Percentiles rank a stretch among this genome's conserved stretches.
These are phyloP conservation scores for Aegilops umbellulata DNA, from an alignment of 176 grass and related monocot genomes.

Conservation along the genomic window DNA sequence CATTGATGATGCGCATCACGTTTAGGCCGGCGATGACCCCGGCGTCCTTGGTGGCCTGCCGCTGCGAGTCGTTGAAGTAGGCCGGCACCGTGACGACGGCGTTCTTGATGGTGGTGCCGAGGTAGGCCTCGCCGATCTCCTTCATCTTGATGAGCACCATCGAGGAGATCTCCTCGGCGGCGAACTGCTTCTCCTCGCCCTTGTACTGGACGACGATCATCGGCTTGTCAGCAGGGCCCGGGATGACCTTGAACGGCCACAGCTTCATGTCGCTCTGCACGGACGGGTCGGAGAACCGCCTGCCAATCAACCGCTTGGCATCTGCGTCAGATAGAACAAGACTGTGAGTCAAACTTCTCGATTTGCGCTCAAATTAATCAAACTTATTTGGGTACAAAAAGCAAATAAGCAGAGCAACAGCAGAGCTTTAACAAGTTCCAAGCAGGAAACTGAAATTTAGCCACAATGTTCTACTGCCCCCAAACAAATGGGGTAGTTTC, in stretches of 20 bases:
- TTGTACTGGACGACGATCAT: conserved; percentile 93
- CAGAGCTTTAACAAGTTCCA: too few relatives aligned
- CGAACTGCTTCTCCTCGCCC: conserved; percentile 84
- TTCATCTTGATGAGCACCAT: conserved; percentile 93
- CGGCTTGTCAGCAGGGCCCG: conserved; percentile 75
- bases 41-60: conserved; percentile 84
- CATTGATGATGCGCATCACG: conserved; percentile 88
- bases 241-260: conserved; percentile 90
- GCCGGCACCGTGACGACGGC: conserved; percentile 78
- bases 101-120: conserved; percentile 84
- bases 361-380: too few relatives aligned
- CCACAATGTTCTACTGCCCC: too few relatives aligned
- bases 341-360: not conserved
- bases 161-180: conserved; percentile 86
- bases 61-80: conserved; percentile 91
- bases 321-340: conserved; percentile 35
- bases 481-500: too few relatives aligned
- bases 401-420: not conserved
- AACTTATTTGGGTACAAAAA: too few relatives aligned
- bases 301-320: conserved; percentile 81
- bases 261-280: conserved; percentile 86
- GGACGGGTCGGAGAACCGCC: conserved; percentile 62
- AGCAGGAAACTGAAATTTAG: too few relatives aligned
- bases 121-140: conserved; percentile 87
- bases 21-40: conserved; percentile 85